phyloP scores from a whole-genome alignment of 225 moss, liverwort and hornwort genomes.

The Ulota crispa region DNA sequence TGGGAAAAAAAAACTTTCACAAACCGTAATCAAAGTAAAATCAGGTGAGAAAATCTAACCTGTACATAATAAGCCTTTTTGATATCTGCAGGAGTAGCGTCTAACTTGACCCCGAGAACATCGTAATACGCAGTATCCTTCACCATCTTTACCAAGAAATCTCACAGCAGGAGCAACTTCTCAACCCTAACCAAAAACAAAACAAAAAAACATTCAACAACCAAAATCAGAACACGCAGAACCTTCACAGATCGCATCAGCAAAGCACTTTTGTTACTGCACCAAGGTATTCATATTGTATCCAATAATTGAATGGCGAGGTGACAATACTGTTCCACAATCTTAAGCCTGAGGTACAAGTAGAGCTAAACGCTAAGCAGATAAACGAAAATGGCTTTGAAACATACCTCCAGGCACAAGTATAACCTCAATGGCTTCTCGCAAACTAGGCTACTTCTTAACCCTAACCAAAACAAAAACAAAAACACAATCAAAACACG shows the following conservation, averaged over 20 bases:
- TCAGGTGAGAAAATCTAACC: slow-evolving; percentile 32
- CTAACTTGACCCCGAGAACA: slow-evolving; percentile 54
- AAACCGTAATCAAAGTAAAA: background rate
- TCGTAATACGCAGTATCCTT: slow-evolving; percentile 73
- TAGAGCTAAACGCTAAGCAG: background rate
- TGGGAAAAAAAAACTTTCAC: background rate
- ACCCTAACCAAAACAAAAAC: background rate
- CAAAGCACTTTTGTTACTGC: background rate
- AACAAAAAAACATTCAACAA: background rate
- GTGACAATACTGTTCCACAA: background rate
- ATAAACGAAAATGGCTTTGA: background rate
- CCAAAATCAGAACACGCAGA: background rate
- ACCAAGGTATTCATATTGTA: background rate
- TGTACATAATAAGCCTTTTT: slow-evolving; percentile 88
- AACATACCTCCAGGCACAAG: background rate
- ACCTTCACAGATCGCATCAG: background rate
- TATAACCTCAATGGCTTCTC: background rate
- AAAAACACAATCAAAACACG: background rate
- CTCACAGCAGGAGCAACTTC: background rate
- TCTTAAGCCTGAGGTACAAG: background rate
- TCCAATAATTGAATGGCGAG: background rate
- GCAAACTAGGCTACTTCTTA: background rate
- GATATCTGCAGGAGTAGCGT: slow-evolving; percentile 68
- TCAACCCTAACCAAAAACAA: background rate
- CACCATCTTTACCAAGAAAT: slow-evolving; percentile 49